A percentile compares a stretch with the other conserved stretches of the same genome.
These are phyloP conservation scores for Ophiostoma sp. DNA, from an alignment of 2,329 filamentous ascomycete species.

Conservation along the genomic window DNA sequence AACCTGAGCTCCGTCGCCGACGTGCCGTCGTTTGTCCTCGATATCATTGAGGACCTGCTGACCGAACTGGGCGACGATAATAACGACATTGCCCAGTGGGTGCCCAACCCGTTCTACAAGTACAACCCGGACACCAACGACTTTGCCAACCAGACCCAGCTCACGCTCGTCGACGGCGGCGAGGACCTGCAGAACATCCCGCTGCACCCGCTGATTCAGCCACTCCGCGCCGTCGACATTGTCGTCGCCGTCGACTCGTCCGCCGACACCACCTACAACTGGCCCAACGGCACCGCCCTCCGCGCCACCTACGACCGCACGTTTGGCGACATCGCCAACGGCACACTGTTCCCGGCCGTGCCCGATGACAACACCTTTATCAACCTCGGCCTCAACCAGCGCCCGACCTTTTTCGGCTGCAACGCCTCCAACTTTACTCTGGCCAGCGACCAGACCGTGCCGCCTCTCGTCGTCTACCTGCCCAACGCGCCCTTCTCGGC, in stretches of 20 bases:
- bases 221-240: conserved; percentile 52
- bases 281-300: conserved; percentile 57
- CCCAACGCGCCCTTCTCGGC: conserved; percentile 78
- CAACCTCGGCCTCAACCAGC: conserved; percentile 53
- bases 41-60: conserved; percentile 50
- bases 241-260: conserved; percentile 61
- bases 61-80: conserved; percentile 47
- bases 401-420: conserved; percentile 61
- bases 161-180: conserved; percentile 49
- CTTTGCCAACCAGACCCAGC: conserved; percentile 34
- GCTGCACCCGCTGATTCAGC: conserved; percentile 47
- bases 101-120: conserved; percentile 55
- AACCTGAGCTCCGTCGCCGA: conserved; percentile 47
- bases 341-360: conserved; percentile 54
- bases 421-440: conserved; percentile 36
- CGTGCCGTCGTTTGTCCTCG: conserved; percentile 46
- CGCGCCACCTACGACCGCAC: conserved; percentile 54
- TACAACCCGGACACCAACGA: conserved; percentile 43
- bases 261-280: conserved; percentile 53
- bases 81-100: conserved; percentile 49
- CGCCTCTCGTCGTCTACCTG: conserved; percentile 55
- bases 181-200: conserved; percentile 48
- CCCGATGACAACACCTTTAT: conserved; percentile 53
- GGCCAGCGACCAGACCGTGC: conserved; percentile 23
- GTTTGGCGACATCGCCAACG: conserved; percentile 43